These are phyloP conservation scores for Fusarium pseudocircinatum DNA, from an alignment of 2,329 filamentous ascomycete genomes.

Conservation along the genomic window DNA sequence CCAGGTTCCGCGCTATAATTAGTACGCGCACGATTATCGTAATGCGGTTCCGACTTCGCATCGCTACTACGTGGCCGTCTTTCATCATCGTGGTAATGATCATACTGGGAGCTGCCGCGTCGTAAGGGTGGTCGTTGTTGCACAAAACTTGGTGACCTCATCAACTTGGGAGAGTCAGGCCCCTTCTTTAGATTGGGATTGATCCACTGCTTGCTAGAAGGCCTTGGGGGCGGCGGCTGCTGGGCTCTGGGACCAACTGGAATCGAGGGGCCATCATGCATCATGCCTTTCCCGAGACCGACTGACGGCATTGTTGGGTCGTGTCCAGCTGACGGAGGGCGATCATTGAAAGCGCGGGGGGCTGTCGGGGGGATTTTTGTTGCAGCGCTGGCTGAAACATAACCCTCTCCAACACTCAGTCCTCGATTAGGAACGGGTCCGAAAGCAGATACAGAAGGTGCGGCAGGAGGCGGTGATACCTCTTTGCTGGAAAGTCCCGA, in stretches of 20 bases:
- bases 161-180: slow-evolving; percentile 62
- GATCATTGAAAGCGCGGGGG: slow-evolving; percentile 62
- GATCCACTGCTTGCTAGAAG: slow-evolving; percentile 69
- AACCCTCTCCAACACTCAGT: slow-evolving; percentile 46
- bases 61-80: slow-evolving; percentile 64
- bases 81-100: slow-evolving; percentile 53
- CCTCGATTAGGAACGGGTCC: slow-evolving; percentile 63
- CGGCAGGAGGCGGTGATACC: slow-evolving; percentile 66
- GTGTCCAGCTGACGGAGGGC: slow-evolving; percentile 55
- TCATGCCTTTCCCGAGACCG: slow-evolving; percentile 53
- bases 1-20: slow-evolving; percentile 59
- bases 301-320: slow-evolving; percentile 50
- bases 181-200: slow-evolving; percentile 63
- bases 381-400: slow-evolving; percentile 44
- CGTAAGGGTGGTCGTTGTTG: slow-evolving; percentile 53
- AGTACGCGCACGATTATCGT: slow-evolving; percentile 51
- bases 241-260: slow-evolving; percentile 65
- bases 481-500: slow-evolving; percentile 58
- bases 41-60: slow-evolving; percentile 56
- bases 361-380: slow-evolving; percentile 64
- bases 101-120: slow-evolving; percentile 49
- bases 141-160: slow-evolving; percentile 60
- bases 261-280: slow-evolving; percentile 58
- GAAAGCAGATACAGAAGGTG: slow-evolving; percentile 67
- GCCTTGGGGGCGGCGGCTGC: slow-evolving; percentile 55